Percentiles rank a stretch among this genome's conserved stretches.
Evolutionary conservation across 2,329 filamentous ascomycete species (phyloP).

Genomic region (Coccinonectria pachysandricola): DNA sequence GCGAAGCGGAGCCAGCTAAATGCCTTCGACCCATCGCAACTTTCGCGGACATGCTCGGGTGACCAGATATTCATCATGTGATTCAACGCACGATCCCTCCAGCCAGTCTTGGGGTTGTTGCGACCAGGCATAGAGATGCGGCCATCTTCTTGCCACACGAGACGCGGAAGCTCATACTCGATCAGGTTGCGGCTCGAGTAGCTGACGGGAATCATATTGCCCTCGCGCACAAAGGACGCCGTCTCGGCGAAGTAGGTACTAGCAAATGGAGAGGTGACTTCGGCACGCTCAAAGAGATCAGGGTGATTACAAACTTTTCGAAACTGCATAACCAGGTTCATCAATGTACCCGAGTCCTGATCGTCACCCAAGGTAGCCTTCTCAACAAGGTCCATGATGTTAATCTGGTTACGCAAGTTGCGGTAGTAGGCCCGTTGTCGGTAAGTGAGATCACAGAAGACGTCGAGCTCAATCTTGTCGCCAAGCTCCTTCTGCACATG

Average conservation of each 20-base stretch:
- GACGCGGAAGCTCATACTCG: slow-evolving; percentile 69
- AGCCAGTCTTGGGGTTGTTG: slow-evolving; percentile 67
- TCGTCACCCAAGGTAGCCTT: slow-evolving; percentile 93
- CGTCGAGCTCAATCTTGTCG: slow-evolving; percentile 94
- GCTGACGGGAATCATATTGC: slow-evolving; percentile 63
- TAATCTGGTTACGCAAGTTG: slow-evolving; percentile 92
- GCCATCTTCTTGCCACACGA: slow-evolving; percentile 74
- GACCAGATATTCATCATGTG: slow-evolving; percentile 88
- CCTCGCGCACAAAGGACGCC: slow-evolving; percentile 87
- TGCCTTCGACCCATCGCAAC: slow-evolving; percentile 46
- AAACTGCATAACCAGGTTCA: slow-evolving; percentile 99
- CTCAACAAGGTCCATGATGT: slow-evolving; percentile 96
- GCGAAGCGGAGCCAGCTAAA: slow-evolving; percentile 91
- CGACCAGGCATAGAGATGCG: slow-evolving; percentile 63
- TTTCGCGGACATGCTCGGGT: slow-evolving; percentile 63
- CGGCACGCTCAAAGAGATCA: slow-evolving; percentile 89
- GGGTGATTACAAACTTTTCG: slow-evolving; percentile 98
- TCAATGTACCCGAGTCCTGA: slow-evolving; percentile 86
- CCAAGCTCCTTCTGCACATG: slow-evolving; percentile 98
- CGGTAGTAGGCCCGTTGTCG: slow-evolving; percentile 89
- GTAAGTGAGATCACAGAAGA: slow-evolving; percentile 95
- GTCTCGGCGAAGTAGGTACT: slow-evolving; percentile 88
- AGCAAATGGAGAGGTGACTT: slow-evolving; percentile 78
- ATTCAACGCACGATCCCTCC: slow-evolving; percentile 63
- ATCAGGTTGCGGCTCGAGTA: slow-evolving; percentile 86